These are phyloP conservation scores for Parathielavia hyrcaniae DNA, from an alignment of 495 filamentous ascomycete genomes.

Conservation along the genomic window DNA sequence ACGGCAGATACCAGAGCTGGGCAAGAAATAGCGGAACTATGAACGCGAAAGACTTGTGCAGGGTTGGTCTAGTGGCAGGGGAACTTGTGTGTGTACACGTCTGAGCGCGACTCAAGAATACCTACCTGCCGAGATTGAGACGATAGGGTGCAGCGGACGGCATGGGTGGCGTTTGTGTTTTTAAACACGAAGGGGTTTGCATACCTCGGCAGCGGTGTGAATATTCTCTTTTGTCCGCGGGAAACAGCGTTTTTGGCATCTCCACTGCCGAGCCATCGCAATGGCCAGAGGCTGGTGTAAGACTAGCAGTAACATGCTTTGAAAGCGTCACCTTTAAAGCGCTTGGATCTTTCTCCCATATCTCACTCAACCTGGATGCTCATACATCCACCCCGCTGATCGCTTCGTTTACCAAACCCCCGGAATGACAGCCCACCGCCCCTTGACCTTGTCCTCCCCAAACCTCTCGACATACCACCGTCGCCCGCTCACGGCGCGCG, in stretches of 20 bases:
- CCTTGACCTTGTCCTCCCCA: constrained; percentile 67
- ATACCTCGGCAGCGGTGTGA: constrained; percentile 19
- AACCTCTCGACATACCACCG: constrained; percentile 87
- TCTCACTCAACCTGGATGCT: background rate
- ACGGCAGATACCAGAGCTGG: background rate
- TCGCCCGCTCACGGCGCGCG: constrained; percentile 73
- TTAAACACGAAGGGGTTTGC: constrained; percentile 3
- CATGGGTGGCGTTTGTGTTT: constrained; percentile 22
- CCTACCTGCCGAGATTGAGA: constrained; percentile 19
- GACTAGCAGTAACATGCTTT: too few species aligned
- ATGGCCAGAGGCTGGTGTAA: background rate
- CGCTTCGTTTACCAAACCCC: constrained; percentile 49
- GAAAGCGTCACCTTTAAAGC: background rate
- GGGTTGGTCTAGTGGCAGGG: constrained; percentile 1
- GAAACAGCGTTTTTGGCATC: background rate
- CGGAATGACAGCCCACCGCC: constrained; percentile 76
- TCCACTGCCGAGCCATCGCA: background rate
- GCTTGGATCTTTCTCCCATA: background rate
- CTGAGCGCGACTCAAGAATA: background rate
- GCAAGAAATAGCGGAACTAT: background rate
- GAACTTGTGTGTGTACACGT: background rate
- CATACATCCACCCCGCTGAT: too few species aligned
- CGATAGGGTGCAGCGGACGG: constrained; percentile 16
- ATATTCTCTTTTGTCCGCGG: constrained; percentile 7
- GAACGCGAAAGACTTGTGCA: background rate